A percentile compares a stretch with the other conserved stretches of the same genome.
Evolutionary conservation across 345 rosid genomes (phyloP).

Genomic region (Acer campestre): DNA sequence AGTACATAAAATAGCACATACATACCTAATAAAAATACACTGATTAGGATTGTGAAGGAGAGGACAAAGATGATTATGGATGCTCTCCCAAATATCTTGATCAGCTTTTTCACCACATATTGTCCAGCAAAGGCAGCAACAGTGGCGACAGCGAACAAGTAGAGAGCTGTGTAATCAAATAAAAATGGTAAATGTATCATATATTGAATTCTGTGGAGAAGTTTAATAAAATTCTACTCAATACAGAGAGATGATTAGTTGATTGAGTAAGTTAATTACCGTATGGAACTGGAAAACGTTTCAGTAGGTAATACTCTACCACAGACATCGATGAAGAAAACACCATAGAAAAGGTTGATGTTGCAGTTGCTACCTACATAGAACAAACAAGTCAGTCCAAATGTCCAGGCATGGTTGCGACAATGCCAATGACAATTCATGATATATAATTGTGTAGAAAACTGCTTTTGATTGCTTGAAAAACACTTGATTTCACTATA

Average conservation of each 20-base stretch:
- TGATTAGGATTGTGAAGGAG: slow-evolving; percentile 16
- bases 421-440: too few relatives aligned
- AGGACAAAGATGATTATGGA: slow-evolving; percentile 45
- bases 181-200: not conserved
- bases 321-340: slow-evolving; percentile 55
- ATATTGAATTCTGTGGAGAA: not conserved
- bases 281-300: slow-evolving; percentile 53
- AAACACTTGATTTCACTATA: too few relatives aligned
- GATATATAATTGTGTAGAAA: too few relatives aligned
- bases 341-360: slow-evolving; percentile 45
- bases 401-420: not conserved
- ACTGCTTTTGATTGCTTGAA: too few relatives aligned
- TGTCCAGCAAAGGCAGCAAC: slow-evolving; percentile 37
- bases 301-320: slow-evolving; percentile 46
- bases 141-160: slow-evolving; percentile 33
- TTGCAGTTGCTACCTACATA: slow-evolving; percentile 47
- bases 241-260: not conserved
- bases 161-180: slow-evolving; percentile 29
- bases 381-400: not conserved
- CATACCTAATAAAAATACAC: slow-evolving; percentile 32
- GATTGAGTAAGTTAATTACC: slow-evolving; percentile 25
- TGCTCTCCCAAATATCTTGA: slow-evolving; percentile 34
- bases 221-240: too few relatives aligned
- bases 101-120: slow-evolving; percentile 30
- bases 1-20: not conserved